These are phyloP conservation scores for Simplicillium sp. DNA, from an alignment of 2,329 filamentous ascomycete genomes.

Conservation along the genomic window DNA sequence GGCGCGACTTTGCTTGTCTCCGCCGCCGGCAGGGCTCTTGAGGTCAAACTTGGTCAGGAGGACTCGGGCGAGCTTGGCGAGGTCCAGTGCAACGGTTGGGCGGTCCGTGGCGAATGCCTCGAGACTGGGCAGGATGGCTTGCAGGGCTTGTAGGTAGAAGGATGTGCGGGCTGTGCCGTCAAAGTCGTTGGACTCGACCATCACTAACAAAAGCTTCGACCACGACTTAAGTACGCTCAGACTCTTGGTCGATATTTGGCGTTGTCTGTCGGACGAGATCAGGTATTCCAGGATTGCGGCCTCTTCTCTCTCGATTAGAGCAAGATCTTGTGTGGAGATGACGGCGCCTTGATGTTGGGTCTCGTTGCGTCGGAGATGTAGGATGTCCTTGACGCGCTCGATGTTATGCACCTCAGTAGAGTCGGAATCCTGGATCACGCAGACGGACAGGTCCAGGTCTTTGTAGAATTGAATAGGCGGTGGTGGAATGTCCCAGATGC, in stretches of 20 bases:
- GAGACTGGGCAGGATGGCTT: slow-evolving; percentile 79
- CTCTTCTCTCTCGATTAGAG: slow-evolving; percentile 48
- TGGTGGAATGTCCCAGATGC: slow-evolving; percentile 37
- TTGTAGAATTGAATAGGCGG: slow-evolving; percentile 51
- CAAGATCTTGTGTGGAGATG: slow-evolving; percentile 37
- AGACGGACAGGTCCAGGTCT: slow-evolving; percentile 59
- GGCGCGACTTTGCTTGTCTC: slow-evolving; percentile 33
- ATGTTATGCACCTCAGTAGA: slow-evolving; percentile 55
- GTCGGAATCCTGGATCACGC: slow-evolving; percentile 50
- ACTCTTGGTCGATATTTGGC: slow-evolving; percentile 45
- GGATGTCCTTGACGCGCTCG: slow-evolving; percentile 61
- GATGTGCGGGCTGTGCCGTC: slow-evolving; percentile 61
- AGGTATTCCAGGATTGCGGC: slow-evolving; percentile 51
- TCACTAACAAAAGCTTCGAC: slow-evolving; percentile 75
- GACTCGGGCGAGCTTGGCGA: slow-evolving; percentile 67
- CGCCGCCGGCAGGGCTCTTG: slow-evolving; percentile 19
- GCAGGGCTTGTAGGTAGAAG: slow-evolving; percentile 78
- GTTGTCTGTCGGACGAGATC: slow-evolving; percentile 52
- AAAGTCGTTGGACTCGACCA: slow-evolving; percentile 75
- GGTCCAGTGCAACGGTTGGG: slow-evolving; percentile 59
- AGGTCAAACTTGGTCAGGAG: slow-evolving; percentile 65
- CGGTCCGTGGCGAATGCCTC: slow-evolving; percentile 66
- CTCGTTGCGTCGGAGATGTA: slow-evolving; percentile 61
- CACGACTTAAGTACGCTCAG: slow-evolving; percentile 69
- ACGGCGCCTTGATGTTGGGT: slow-evolving; percentile 39